Conservation (phyloP, 306 rosid species). For the Cicer chorassanicum region DNA sequence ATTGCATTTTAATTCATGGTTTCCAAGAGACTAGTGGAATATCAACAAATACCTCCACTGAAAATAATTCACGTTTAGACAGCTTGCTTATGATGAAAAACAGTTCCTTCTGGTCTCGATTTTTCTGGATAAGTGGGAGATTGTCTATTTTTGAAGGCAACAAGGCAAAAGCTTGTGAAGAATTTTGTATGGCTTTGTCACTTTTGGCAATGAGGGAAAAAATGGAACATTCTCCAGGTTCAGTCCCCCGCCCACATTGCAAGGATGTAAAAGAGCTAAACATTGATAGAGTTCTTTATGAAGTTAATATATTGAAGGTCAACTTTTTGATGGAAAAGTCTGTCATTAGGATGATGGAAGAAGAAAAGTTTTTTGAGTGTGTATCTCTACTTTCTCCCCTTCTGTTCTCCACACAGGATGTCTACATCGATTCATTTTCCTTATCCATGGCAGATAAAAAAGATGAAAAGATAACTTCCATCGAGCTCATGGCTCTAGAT, state of each 20-base stretch:
- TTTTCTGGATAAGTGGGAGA: conserved; percentile 94
- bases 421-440: conserved; percentile 67
- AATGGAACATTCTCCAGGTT: conserved; percentile 51
- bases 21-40: conserved; percentile 51
- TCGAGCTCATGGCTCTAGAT: conserved; percentile 84
- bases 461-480: conserved; percentile 63
- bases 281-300: conserved; percentile 75
- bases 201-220: conserved; percentile 63
- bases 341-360: conserved; percentile 73
- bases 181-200: conserved; percentile 69
- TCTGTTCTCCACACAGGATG: conserved; percentile 70
- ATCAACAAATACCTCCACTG: conserved; percentile 45
- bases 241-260: conserved; percentile 68
- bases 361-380: conserved; percentile 75
- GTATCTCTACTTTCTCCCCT: conserved; percentile 83
- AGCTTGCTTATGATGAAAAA: conserved; percentile 54
- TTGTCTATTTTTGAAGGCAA: conserved; percentile 76
- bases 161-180: conserved; percentile 81
- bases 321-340: conserved; percentile 84
- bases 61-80: conserved; percentile 46
- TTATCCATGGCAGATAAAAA: conserved; percentile 57
- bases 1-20: conserved; percentile 45
- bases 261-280: conserved; percentile 75
- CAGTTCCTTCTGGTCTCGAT: conserved; percentile 78
- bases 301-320: conserved; percentile 82